Evolutionary conservation across 371 early-diverging fungal genomes (phyloP), one percentile per base, ranked within the genome.

Genomic region (Mucor ambiguus): DNA sequence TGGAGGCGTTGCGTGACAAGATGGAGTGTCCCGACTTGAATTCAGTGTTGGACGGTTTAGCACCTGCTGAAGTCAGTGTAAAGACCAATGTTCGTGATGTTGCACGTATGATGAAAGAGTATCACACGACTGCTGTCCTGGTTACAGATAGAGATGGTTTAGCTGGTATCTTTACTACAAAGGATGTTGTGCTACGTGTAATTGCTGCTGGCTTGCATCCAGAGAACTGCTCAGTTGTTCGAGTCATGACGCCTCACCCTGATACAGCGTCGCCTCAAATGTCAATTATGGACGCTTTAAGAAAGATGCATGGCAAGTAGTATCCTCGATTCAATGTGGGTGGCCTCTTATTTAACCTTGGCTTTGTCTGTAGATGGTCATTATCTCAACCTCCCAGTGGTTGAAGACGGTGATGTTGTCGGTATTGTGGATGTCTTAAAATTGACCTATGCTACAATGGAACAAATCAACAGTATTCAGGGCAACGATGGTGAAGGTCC

Each of bases 231-330:
- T 89, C 92, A 18, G 93, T 93, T 26, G 90, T 95, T 14, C 89
- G 96, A 41, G 94, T 96, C 24, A 95, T 96, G 96, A 96, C 96
- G 0, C 96, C 95, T 48, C 93, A 96, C 63, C 96, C 96, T 0
- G 96, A 97, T 74, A 92, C 92, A 1, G 92, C 93, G 3, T 64
- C 82, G 33, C 85, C 90, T 35, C 80, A 84, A 54, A 91, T 91
- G 52, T 83, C 93, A 8, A 90, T 96, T 60, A 74, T 95, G 68
- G 95, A 95, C 35, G 96, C 95, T 1, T 80, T 96, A 55, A 90
- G 92, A 72, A 94, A 92, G 78, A 90, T 96, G 88, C 90, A 96
- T 73, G 95, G 83, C 73, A 77, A 30, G 30, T 30, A 30, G 30
- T 30, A 2, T 30, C 2, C 2, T n/a, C n/a, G n/a, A n/a, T n/a